phyloP scores from a whole-genome alignment of 306 rosid genomes.

The Trifolium fragiferum region DNA sequence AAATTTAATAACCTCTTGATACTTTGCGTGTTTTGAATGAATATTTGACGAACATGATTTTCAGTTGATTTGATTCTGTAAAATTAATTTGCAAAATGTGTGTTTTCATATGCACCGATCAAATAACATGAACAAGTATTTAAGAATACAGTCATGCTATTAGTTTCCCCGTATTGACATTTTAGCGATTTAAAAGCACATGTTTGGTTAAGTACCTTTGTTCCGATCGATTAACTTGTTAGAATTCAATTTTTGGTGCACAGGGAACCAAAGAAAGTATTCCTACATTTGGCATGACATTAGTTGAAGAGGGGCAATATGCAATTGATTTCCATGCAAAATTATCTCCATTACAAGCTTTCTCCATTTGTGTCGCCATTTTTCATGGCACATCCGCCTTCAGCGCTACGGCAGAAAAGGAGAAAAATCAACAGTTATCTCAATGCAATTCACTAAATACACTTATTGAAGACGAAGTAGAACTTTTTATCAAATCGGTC shows the following conservation, averaged over 20 bases:
- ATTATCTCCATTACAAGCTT: constrained; percentile 82
- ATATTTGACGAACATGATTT: not conserved
- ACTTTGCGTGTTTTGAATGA: not conserved
- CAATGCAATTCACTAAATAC: constrained; percentile 64
- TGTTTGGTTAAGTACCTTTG: no score
- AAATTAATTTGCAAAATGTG: not conserved
- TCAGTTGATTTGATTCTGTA: not conserved
- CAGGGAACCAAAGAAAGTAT: constrained; percentile 75
- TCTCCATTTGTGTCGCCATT: constrained; percentile 80
- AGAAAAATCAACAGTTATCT: constrained; percentile 52
- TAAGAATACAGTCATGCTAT: no score
- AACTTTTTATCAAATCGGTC: constrained; percentile 62
- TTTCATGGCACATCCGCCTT: constrained; percentile 70
- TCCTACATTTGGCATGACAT: constrained; percentile 72
- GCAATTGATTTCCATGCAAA: constrained; percentile 87
- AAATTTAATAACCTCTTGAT: constrained; percentile 13
- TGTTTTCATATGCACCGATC: not conserved
- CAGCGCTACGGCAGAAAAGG: constrained; percentile 28
- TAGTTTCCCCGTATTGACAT: no score
- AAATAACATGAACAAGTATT: no score
- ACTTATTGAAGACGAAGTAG: constrained; percentile 72
- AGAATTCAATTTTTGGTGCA: constrained; percentile 1
- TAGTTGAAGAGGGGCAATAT: constrained; percentile 77
- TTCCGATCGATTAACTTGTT: no score
- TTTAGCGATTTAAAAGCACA: no score